phyloP scores from a whole-genome alignment of 352 stramenopile genomes.

The Globisporangium perplexum region DNA sequence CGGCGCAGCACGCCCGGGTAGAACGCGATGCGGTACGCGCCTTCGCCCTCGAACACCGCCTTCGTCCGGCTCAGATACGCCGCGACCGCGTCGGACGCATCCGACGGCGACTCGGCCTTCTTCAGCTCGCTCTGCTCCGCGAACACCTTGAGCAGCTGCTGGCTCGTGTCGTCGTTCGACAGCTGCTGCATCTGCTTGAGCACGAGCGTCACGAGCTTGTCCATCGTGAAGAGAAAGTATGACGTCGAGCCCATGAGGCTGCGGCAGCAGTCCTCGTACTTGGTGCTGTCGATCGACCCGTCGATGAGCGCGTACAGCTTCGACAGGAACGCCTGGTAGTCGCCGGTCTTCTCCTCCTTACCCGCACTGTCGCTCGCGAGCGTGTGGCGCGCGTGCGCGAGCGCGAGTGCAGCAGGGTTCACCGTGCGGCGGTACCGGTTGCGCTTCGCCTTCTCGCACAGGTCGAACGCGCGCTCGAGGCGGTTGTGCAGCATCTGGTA shows the following conservation, averaged over 20 bases:
- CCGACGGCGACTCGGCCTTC: conserved; percentile 16
- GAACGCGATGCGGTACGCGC: conserved; percentile 82
- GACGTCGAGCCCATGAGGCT: conserved; percentile 87
- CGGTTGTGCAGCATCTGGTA: conserved; percentile 88
- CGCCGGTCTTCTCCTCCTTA: conserved; percentile 69
- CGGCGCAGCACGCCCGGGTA: conserved; percentile 72
- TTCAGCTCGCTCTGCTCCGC: conserved; percentile 34
- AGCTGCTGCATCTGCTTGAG: conserved; percentile 89
- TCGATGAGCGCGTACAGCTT: conserved; percentile 86
- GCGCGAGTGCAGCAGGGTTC: conserved; percentile 72
- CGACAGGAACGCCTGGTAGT: conserved; percentile 84
- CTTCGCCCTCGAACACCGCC: conserved; percentile 75
- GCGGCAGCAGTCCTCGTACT: conserved; percentile 88
- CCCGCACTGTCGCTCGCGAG: conserved; percentile 27
- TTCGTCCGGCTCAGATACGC: conserved; percentile 76
- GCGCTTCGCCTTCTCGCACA: conserved; percentile 85
- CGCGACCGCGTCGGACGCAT: conserved; percentile 23
- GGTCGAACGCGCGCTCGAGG: conserved; percentile 68
- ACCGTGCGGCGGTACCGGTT: conserved; percentile 84
- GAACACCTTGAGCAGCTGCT: conserved; percentile 77
- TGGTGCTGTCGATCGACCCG: conserved; percentile 79
- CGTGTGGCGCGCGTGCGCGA: conserved; percentile 68
- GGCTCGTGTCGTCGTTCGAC: conserved; percentile 71
- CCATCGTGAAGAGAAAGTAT: conserved; percentile 91
- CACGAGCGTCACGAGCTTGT: conserved; percentile 82